Percentiles rank a stretch among this genome's conserved stretches.
Conservation (phyloP, 2,329 filamentous ascomycete species). For the Alternaria hordeiaustralica region DNA sequence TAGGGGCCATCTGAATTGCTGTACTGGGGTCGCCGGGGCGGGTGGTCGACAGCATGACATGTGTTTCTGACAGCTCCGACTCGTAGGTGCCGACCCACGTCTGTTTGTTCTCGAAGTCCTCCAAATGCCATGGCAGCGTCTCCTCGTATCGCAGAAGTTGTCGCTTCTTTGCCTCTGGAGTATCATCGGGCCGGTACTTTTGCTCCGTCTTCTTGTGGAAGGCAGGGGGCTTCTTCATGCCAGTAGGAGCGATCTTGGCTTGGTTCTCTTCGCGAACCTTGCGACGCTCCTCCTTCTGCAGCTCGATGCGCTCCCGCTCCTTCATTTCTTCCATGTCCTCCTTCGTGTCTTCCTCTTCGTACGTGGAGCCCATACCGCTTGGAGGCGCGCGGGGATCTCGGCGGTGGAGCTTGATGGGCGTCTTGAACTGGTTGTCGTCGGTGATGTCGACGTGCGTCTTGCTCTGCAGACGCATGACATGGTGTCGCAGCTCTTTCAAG, state of each 20-base stretch:
- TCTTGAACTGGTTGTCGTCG: constrained; percentile 82
- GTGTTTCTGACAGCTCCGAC: constrained; percentile 79
- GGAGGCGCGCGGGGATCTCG: constrained; percentile 76
- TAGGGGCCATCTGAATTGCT: constrained; percentile 79
- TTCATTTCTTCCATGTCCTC: constrained; percentile 72
- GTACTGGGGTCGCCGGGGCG: constrained; percentile 64
- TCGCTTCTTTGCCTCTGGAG: constrained; percentile 72
- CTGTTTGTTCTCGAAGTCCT: constrained; percentile 95
- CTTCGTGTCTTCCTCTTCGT: constrained; percentile 62
- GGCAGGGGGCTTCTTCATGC: constrained; percentile 69
- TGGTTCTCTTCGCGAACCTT: constrained; percentile 85
- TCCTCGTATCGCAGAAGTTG: constrained; percentile 83
- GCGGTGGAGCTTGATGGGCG: constrained; percentile 86
- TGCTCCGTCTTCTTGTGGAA: constrained; percentile 83
- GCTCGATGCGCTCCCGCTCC: constrained; percentile 65
- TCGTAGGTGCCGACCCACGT: constrained; percentile 94
- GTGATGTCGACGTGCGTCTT: constrained; percentile 69
- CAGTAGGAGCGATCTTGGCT: constrained; percentile 89
- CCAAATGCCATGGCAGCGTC: constrained; percentile 92
- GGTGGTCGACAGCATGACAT: constrained; percentile 73
- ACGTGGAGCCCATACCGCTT: constrained; percentile 49
- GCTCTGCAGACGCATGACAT: constrained; percentile 80
- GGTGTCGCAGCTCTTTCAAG: constrained; percentile 79
- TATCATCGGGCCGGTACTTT: constrained; percentile 81
- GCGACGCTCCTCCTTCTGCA: constrained; percentile 75